A percentile compares a stretch with the other conserved stretches of the same genome.
phyloP scores from a whole-genome alignment of 768 basidiomycete genomes.

The Phaeolepiota aurea region DNA sequence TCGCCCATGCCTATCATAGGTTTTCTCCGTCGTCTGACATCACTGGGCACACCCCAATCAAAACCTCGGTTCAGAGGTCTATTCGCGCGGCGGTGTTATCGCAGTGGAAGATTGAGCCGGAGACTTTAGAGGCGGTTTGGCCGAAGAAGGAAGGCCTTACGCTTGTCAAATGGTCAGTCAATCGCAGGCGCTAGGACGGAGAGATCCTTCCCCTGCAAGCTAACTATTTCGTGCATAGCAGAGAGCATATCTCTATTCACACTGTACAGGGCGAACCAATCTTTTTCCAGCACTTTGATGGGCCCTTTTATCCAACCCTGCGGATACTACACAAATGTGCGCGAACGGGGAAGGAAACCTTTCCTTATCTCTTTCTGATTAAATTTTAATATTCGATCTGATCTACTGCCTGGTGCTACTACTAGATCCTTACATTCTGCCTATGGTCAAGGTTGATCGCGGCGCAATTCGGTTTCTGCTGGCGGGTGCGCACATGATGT shows the following conservation, averaged over 20 bases:
- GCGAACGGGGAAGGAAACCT: too few relatives aligned
- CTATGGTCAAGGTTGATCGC: constrained; percentile 84
- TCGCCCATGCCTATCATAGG: too few relatives aligned
- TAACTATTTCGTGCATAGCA: constrained; percentile 43
- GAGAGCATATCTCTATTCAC: constrained; percentile 93
- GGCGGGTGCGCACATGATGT: constrained; percentile 94
- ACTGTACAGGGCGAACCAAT: constrained; percentile 81
- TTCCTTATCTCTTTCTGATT: background rate
- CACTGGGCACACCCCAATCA: constrained; percentile 83
- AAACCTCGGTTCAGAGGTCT: constrained; percentile 86
- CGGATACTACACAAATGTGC: constrained; percentile 87
- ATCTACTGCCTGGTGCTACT: constrained; percentile 5
- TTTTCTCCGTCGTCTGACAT: constrained; percentile 75
- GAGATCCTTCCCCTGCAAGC: too few relatives aligned
- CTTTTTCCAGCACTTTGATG: constrained; percentile 96
- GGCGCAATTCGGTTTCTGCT: constrained; percentile 97
- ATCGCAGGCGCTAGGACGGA: too few relatives aligned
- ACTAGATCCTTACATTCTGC: constrained; percentile 90
- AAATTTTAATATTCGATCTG: background rate
- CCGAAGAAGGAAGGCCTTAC: constrained; percentile 96
- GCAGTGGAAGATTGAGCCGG: constrained; percentile 77
- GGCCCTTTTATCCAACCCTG: constrained; percentile 84
- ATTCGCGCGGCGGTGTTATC: constrained; percentile 75
- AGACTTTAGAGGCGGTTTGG: constrained; percentile 88
- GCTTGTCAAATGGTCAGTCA: constrained; percentile 85